Percentiles rank a stretch among this genome's conserved stretches.
Evolutionary conservation across 257 asterid genomes (phyloP).

Genomic region (Perilla frutescens): DNA sequence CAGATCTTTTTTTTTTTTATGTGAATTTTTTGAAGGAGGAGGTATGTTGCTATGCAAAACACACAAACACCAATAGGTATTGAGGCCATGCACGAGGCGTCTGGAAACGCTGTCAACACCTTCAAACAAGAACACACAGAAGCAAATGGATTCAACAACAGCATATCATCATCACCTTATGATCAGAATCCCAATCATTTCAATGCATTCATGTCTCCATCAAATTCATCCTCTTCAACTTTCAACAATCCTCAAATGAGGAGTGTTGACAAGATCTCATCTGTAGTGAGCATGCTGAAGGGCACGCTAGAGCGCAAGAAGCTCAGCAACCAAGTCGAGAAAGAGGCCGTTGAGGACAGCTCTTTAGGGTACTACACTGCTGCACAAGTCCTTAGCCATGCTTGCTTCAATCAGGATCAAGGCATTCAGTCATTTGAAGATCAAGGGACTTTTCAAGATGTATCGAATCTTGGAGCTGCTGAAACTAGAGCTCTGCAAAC

Average conservation of each 20-base stretch:
- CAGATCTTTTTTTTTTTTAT: not conserved
- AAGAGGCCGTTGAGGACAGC: conserved; percentile 48
- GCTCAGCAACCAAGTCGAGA: conserved; percentile 37
- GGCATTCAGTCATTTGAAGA: conserved; percentile 45
- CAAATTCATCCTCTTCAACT: conserved; percentile 60
- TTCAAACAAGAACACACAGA: conserved; percentile 42
- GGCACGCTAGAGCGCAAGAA: conserved; percentile 67
- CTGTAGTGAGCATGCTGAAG: conserved; percentile 91
- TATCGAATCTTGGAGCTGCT: conserved; percentile 43
- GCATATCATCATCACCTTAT: conserved; percentile 9
- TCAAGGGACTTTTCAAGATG: conserved; percentile 50
- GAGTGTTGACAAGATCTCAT: conserved; percentile 63
- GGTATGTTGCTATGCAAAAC: conserved; percentile 78
- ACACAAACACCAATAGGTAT: conserved; percentile 57
- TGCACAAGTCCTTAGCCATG: conserved; percentile 38
- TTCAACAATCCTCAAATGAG: conserved; percentile 59
- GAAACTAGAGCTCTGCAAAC: conserved; percentile 55
- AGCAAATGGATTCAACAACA: conserved; percentile 31
- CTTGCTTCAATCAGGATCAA: conserved; percentile 45
- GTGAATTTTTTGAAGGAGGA: conserved; percentile 61
- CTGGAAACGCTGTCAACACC: conserved; percentile 46
- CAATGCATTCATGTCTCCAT: conserved; percentile 50
- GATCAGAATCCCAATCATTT: conserved; percentile 39
- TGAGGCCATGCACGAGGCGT: conserved; percentile 54
- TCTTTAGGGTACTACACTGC: conserved; percentile 54